These are phyloP conservation scores for Stenogyne calaminthoides DNA, from an alignment of 305 asterid species.

Conservation along the genomic window DNA sequence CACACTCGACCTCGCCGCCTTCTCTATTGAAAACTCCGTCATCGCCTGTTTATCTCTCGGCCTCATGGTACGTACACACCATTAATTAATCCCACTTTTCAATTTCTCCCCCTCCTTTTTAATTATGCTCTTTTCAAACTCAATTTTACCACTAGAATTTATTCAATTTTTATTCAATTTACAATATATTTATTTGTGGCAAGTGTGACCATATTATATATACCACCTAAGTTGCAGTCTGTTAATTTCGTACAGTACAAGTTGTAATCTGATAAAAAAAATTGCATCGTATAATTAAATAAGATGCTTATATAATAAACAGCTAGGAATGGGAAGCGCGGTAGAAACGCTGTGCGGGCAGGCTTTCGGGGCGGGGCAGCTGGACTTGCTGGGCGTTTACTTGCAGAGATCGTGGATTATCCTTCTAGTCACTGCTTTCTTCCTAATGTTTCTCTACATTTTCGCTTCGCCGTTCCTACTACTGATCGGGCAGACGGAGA, in stretches of 20 bases:
- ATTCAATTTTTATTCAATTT: too few relatives aligned
- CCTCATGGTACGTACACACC: slow-evolving; percentile 35
- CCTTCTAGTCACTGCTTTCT: slow-evolving; percentile 31
- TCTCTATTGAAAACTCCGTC: slow-evolving; percentile 52
- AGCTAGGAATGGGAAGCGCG: slow-evolving; percentile 57
- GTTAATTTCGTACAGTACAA: too few relatives aligned
- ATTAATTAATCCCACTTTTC: neutral
- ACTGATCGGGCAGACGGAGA: slow-evolving; percentile 37
- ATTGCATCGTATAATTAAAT: too few relatives aligned
- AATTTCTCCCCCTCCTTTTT: too few relatives aligned
- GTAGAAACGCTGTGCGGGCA: slow-evolving; percentile 59
- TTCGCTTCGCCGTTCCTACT: slow-evolving; percentile 36
- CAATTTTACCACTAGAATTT: too few relatives aligned
- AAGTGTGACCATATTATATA: too few relatives aligned
- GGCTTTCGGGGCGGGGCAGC: slow-evolving; percentile 47
- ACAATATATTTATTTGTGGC: too few relatives aligned
- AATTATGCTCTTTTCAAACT: too few relatives aligned
- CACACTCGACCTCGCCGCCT: slow-evolving; percentile 52
- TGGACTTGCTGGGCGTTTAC: slow-evolving; percentile 50
- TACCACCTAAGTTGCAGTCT: too few relatives aligned
- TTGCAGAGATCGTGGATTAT: slow-evolving; percentile 53
- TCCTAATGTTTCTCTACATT: slow-evolving; percentile 33
- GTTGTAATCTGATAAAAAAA: too few relatives aligned
- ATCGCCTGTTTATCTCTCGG: slow-evolving; percentile 47
- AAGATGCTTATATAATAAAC: neutral